Conservation (phyloP, 2,329 filamentous ascomycete species). For the Rutstroemia sp. region DNA sequence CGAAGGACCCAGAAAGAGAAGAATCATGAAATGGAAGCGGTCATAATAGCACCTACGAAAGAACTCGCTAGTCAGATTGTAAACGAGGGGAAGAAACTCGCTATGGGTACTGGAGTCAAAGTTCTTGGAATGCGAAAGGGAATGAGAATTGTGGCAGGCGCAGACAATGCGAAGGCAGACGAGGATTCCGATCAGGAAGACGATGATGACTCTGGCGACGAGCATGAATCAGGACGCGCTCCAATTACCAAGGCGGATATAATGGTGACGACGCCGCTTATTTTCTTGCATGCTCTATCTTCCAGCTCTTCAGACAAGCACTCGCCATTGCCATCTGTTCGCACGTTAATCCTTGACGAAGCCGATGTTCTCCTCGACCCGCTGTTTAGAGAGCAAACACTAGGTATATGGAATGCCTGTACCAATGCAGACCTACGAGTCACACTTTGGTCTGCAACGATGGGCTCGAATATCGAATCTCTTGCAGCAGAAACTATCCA, state of each 20-base stretch:
- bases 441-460: conserved; percentile 92
- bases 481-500: conserved; percentile 63
- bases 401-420: conserved; percentile 77
- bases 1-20: conserved; percentile 31
- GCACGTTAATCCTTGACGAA: conserved; percentile 78
- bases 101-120: conserved; percentile 67
- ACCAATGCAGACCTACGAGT: conserved; percentile 61
- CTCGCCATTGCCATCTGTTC: conserved; percentile 57
- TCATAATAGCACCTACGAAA: conserved; percentile 72
- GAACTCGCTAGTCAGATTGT: conserved; percentile 75
- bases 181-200: conserved; percentile 30
- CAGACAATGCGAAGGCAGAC: conserved; percentile 33
- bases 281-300: conserved; percentile 67
- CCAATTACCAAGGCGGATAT: conserved; percentile 67
- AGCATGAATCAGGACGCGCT: conserved; percentile 37
- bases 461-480: conserved; percentile 86
- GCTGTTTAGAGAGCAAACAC: conserved; percentile 82
- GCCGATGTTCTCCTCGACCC: conserved; percentile 90
- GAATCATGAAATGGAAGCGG: conserved; percentile 51
- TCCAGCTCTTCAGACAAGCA: conserved; percentile 34
- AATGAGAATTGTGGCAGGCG: conserved; percentile 54
- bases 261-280: conserved; percentile 70
- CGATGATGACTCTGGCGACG: conserved; percentile 31
- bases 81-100: conserved; percentile 79
- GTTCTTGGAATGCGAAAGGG: conserved; percentile 80